Evolutionary conservation across 495 filamentous ascomycete species (phyloP).

Genomic region (Annulohypoxylon maeteangense): DNA sequence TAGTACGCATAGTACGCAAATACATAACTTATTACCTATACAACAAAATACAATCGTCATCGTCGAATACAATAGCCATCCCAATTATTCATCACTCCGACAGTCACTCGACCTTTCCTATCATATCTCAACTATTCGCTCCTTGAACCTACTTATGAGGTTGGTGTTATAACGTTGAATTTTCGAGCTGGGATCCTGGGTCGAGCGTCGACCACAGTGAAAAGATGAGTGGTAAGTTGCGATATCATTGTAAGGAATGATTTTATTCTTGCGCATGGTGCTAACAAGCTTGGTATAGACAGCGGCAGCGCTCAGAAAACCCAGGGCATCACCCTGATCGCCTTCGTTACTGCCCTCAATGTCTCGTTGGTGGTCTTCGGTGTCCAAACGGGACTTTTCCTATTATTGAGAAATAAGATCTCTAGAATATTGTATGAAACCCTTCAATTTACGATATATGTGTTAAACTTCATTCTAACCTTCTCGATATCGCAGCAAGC

Average conservation of each 20-base stretch:
- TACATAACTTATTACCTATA: constrained; percentile 2
- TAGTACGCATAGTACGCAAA: too few relatives aligned
- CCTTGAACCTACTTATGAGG: constrained; percentile 14
- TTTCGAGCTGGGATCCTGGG: constrained; percentile 13
- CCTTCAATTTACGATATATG: not conserved
- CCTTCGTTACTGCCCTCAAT: constrained; percentile 81
- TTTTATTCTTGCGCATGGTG: not conserved
- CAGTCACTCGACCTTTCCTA: not conserved
- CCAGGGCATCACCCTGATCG: constrained; percentile 66
- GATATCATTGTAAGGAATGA: not conserved
- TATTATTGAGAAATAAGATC: constrained; percentile 80
- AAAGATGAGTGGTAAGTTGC: constrained; percentile 42
- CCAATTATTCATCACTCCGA: constrained; percentile 4
- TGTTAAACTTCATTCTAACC: constrained; percentile 32
- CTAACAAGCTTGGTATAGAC: constrained; percentile 21
- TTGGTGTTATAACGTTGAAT: constrained; percentile 7
- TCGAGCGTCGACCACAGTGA: constrained; percentile 17
- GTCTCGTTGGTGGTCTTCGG: constrained; percentile 79
- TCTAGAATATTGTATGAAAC: constrained; percentile 78
- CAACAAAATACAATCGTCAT: constrained; percentile 18
- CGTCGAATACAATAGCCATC: not conserved
- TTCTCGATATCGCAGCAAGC: constrained; percentile 64
- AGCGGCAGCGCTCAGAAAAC: constrained; percentile 52
- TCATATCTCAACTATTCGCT: not conserved
- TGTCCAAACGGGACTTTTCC: constrained; percentile 78